Conservation (phyloP, 345 rosid genomes). For the Sonneratia alba region DNA sequence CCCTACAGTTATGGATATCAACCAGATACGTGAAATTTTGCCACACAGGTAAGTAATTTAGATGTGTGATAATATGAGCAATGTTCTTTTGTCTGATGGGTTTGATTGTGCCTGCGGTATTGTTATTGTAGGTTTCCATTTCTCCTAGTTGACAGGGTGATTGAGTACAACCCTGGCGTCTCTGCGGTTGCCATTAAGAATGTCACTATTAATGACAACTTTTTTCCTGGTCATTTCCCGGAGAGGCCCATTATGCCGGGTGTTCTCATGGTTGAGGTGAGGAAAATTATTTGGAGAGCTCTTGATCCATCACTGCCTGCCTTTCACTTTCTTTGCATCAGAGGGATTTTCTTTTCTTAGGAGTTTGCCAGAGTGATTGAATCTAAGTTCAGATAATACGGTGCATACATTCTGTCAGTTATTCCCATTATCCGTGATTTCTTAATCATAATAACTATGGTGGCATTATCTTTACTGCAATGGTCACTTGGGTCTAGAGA, state of each 20-base stretch:
- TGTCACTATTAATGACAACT: conserved; percentile 93
- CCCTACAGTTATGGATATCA: conserved; percentile 82
- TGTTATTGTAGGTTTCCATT: conserved; percentile 63
- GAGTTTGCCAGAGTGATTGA: too few species aligned
- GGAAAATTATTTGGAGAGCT: not conserved
- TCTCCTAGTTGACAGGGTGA: conserved; percentile 94
- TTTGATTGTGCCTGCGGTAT: not conserved
- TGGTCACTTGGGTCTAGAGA: too few species aligned
- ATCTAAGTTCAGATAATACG: too few species aligned
- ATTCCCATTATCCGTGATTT: too few species aligned
- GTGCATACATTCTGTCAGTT: too few species aligned
- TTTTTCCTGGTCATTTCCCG: conserved; percentile 98
- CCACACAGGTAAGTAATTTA: conserved; percentile 63
- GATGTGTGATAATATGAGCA: too few species aligned
- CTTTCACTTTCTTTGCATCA: not conserved
- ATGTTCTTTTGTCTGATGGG: not conserved
- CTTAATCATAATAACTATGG: too few species aligned
- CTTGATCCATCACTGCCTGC: not conserved
- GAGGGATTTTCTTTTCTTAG: not conserved
- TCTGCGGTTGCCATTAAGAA: conserved; percentile 93
- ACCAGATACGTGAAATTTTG: conserved; percentile 75
- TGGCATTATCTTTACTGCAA: too few species aligned
- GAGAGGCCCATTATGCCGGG: conserved; percentile 99
- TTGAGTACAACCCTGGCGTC: conserved; percentile 88
- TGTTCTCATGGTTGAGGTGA: conserved; percentile 98